These are phyloP conservation scores for Ceratobasidium papillatum DNA, from an alignment of 1,284 basidiomycete genomes.

Conservation along the genomic window DNA sequence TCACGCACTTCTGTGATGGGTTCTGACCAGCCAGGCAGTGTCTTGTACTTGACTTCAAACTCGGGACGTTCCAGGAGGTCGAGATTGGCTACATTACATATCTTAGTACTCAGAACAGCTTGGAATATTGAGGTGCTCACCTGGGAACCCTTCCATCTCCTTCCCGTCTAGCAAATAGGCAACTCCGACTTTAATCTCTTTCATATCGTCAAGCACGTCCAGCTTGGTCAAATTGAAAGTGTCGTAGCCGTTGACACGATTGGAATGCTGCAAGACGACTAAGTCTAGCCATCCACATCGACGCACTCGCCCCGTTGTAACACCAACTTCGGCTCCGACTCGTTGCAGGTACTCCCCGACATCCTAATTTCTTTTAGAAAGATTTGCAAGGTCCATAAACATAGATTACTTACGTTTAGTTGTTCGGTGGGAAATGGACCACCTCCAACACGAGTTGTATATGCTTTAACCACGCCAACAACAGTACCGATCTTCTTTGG, in stretches of 20 bases:
- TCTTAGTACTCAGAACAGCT: neutral
- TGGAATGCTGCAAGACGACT: slow-evolving; percentile 93
- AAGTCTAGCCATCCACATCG: slow-evolving; percentile 98
- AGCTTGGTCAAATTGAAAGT: slow-evolving; percentile 94
- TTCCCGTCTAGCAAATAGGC: slow-evolving; percentile 83
- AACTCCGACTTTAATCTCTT: slow-evolving; percentile 89
- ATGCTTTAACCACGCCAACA: slow-evolving; percentile 96
- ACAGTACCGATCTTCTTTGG: slow-evolving; percentile 85
- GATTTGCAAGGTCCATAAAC: neutral
- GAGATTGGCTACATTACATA: slow-evolving; percentile 72
- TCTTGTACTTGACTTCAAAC: slow-evolving; percentile 90
- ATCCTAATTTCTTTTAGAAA: slow-evolving; percentile 59
- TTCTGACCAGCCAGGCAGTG: slow-evolving; percentile 91
- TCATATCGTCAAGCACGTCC: slow-evolving; percentile 86
- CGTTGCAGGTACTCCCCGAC: slow-evolving; percentile 91
- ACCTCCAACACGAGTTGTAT: slow-evolving; percentile 96
- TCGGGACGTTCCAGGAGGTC: slow-evolving; percentile 70
- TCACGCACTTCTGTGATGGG: slow-evolving; percentile 73
- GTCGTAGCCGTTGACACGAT: slow-evolving; percentile 96
- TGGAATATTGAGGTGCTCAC: slow-evolving; percentile 56
- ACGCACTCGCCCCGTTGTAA: slow-evolving; percentile 89
- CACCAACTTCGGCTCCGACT: slow-evolving; percentile 91
- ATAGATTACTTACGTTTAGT: slow-evolving; percentile 69
- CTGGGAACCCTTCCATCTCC: slow-evolving; percentile 88
- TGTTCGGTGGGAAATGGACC: slow-evolving; percentile 98